Percentiles rank a stretch among this genome's conserved stretches.
phyloP scores from a whole-genome alignment of 345 rosid species.

The Eucalyptus sp. region DNA sequence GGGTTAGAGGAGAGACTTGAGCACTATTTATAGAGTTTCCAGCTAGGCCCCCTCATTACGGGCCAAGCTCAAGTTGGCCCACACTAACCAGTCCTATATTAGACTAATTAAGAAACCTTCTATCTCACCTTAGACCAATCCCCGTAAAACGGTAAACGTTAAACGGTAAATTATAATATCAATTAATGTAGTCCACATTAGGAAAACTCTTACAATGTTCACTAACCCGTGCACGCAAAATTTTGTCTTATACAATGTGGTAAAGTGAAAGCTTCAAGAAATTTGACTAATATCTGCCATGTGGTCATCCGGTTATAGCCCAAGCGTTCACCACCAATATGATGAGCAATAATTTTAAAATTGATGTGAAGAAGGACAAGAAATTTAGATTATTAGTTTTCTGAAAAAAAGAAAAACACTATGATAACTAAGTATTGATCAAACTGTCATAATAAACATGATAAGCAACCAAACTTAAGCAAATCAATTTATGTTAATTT shows the following conservation, averaged over 20 bases:
- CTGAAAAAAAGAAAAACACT: background rate
- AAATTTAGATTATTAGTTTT: background rate
- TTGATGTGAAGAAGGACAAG: background rate
- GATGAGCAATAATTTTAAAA: background rate
- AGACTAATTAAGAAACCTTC: no score
- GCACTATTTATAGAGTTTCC: no score
- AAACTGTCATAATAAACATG: background rate
- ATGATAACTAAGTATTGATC: background rate
- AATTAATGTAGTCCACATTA: no score
- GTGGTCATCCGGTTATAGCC: background rate
- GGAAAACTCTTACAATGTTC: background rate
- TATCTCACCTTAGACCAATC: no score
- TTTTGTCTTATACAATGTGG: background rate
- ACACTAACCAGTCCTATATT: no score
- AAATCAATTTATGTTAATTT: background rate
- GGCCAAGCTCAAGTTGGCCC: no score
- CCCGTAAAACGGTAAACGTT: no score
- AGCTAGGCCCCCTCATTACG: no score
- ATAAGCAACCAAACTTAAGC: background rate
- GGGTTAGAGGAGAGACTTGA: no score
- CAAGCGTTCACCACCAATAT: background rate
- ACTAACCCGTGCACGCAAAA: background rate
- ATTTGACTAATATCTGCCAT: background rate
- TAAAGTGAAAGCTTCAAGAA: background rate
- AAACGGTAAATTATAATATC: no score